These are phyloP conservation scores for Stereocaulon alpinum DNA, from an alignment of 495 filamentous ascomycete genomes.

Conservation along the genomic window DNA sequence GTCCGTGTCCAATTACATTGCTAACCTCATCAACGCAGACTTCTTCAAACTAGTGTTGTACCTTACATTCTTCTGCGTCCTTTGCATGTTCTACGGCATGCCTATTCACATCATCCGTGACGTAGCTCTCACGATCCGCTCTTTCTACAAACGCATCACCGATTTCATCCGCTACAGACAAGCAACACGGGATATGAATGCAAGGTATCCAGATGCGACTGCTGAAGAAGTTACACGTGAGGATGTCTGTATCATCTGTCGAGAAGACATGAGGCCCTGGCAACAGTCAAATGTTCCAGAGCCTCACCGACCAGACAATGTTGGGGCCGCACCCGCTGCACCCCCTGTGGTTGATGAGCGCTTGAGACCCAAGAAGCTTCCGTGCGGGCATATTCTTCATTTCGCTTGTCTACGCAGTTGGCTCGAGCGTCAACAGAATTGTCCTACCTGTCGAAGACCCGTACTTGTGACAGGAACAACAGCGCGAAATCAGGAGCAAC, in stretches of 20 bases:
- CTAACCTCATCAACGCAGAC: slow-evolving; percentile 43
- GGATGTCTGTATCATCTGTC: slow-evolving; percentile 94
- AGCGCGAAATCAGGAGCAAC: slow-evolving; percentile 25
- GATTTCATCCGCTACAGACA: slow-evolving; percentile 83
- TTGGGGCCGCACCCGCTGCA: slow-evolving; percentile 28
- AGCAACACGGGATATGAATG: slow-evolving; percentile 84
- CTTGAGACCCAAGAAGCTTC: slow-evolving; percentile 84
- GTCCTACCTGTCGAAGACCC: slow-evolving; percentile 82
- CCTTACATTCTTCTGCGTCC: slow-evolving; percentile 80
- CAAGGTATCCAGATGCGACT: slow-evolving; percentile 83
- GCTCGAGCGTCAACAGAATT: slow-evolving; percentile 97
- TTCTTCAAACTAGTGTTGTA: slow-evolving; percentile 86
- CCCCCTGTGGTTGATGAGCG: slow-evolving; percentile 56
- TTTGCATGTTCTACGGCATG: slow-evolving; percentile 85
- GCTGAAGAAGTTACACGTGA: slow-evolving; percentile 74
- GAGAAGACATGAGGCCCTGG: slow-evolving; percentile 87
- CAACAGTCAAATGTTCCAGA: slow-evolving; percentile 25
- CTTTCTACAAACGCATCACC: slow-evolving; percentile 75
- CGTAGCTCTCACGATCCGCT: slow-evolving; percentile 83
- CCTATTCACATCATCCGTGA: slow-evolving; percentile 96
- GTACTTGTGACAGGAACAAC: slow-evolving; percentile 42
- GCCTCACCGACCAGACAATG: slow-evolving; percentile 25
- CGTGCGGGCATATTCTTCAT: slow-evolving; percentile 91
- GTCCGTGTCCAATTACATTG: neutral
- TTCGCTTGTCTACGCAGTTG: slow-evolving; percentile 90